Conservation (phyloP, 139 green algal species). For the Chlamydomonas sphaeroides region DNA sequence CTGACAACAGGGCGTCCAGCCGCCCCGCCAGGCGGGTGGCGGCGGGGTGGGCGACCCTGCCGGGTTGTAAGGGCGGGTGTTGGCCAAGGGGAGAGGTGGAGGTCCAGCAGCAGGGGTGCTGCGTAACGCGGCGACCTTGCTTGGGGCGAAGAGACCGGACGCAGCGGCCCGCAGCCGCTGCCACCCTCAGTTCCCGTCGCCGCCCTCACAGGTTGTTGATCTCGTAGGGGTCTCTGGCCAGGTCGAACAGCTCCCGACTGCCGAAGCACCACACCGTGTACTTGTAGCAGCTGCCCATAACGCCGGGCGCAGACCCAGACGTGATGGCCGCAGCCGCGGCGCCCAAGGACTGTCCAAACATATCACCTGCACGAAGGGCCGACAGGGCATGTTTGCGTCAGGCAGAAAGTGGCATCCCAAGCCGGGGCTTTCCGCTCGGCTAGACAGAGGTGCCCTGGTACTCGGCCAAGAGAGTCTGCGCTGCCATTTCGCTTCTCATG, state of each 20-base stretch:
- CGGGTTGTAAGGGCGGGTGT: no score
- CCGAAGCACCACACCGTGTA: slow-evolving; percentile 18
- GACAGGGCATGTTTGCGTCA: no score
- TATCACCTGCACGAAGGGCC: no score
- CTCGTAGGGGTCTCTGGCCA: neutral
- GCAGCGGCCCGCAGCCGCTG: no score
- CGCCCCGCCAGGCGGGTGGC: neutral
- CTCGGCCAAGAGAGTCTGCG: no score
- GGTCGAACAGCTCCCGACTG: slow-evolving; percentile 8
- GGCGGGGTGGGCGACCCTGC: neutral
- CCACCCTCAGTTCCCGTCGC: no score
- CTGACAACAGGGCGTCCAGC: neutral
- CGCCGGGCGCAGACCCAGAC: neutral
- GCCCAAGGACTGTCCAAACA: neutral
- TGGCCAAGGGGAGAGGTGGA: no score
- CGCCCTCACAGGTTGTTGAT: neutral
- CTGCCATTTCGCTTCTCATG: neutral
- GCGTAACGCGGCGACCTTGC: neutral
- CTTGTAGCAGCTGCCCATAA: slow-evolving; percentile 26
- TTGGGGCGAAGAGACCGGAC: neutral
- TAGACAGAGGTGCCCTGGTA: no score
- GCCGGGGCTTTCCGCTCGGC: no score
- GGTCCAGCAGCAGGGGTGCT: no score
- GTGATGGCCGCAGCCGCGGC: neutral
- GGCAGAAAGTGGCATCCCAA: no score